Evolutionary conservation across 768 basidiomycete genomes (phyloP), one percentile per base, ranked within the genome.

Genomic region (Pseudohyphozyma bogoriensis): DNA sequence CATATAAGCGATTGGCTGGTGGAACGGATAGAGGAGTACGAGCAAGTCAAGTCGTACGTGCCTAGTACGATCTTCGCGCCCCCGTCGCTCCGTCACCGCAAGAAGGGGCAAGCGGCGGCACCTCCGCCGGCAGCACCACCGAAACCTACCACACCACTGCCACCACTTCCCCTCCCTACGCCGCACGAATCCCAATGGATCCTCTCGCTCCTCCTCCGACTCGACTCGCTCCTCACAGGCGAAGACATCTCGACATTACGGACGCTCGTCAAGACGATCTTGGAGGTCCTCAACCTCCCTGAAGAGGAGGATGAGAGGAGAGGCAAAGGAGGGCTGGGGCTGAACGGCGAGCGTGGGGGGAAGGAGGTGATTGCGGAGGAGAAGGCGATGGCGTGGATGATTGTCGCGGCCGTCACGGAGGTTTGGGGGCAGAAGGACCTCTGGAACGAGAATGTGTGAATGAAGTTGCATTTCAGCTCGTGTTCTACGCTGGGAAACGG

Each of bases 351-450:
- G 76, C 77, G 69, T 68, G 70, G 45, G 76, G 75, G 42, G 57
- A 76, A 56, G 11, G 55, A 65, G 26, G 60, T 62, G 32, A 58
- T 53, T 18, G 64, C 55, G 4, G 64, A 65, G 40, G 55, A 32
- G 26, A 51, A 51, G 15, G 64, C 62, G 31, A 80, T 84, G 12
- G 86, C 85, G 69, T 90, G 88, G 88, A 78, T 89, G 62, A 76
- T 87, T 39, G 76, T 89, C 8, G 74, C 83, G 9, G 79, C 80
- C 2, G 75, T 89, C 50, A 78, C 80, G 29, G 80, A 79, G 24
- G 72, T 84, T 4, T 90, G 88, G 88, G 83, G 81, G 28, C 88
- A 90, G 75, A 78, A 76, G 54, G 88, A 90, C 71, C 73, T 90
- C 44, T 90, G 87, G 87, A 58, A 65, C 53, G 6, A 49, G 15